Evolutionary conservation across 1,284 basidiomycete genomes (phyloP).

Genomic region (Peniophora sp.): DNA sequence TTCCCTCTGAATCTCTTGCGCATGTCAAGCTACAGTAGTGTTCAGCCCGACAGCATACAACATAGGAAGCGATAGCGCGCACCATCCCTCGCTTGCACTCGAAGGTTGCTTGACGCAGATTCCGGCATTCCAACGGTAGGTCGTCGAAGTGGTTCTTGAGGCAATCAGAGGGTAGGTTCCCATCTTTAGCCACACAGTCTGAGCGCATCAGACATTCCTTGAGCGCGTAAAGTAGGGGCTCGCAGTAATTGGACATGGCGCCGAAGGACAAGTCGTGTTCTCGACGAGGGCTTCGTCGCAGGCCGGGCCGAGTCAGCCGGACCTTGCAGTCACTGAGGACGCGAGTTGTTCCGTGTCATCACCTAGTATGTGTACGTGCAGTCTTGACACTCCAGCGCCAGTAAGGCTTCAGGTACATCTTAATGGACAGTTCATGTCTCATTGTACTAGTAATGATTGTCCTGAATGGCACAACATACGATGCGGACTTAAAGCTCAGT

Average conservation of each 20-base stretch:
- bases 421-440: too few relatives aligned
- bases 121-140: conserved; percentile 69
- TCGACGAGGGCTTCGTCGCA: too few relatives aligned
- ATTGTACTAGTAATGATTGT: too few relatives aligned
- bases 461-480: too few relatives aligned
- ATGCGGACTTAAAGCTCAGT: too few relatives aligned
- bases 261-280: too few relatives aligned
- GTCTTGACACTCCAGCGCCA: too few relatives aligned
- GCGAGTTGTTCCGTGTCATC: too few relatives aligned
- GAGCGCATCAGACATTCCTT: conserved; percentile 75
- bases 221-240: conserved; percentile 63
- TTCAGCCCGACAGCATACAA: not conserved
- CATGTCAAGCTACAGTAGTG: conserved; percentile 65
- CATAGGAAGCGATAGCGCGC: conserved; percentile 20
- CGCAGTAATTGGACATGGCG: conserved; percentile 72
- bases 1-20: conserved; percentile 77
- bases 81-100: conserved; percentile 89
- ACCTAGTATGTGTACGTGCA: too few relatives aligned
- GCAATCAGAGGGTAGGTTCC: conserved; percentile 69
- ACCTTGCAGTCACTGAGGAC: too few relatives aligned
- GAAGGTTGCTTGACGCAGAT: conserved; percentile 69
- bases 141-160: conserved; percentile 64
- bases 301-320: too few relatives aligned
- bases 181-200: conserved; percentile 75
- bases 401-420: too few relatives aligned